Evolutionary conservation across 352 stramenopile genomes (phyloP), one percentile per base, ranked within the genome.

Genomic region (Globisporangium alternatum): DNA sequence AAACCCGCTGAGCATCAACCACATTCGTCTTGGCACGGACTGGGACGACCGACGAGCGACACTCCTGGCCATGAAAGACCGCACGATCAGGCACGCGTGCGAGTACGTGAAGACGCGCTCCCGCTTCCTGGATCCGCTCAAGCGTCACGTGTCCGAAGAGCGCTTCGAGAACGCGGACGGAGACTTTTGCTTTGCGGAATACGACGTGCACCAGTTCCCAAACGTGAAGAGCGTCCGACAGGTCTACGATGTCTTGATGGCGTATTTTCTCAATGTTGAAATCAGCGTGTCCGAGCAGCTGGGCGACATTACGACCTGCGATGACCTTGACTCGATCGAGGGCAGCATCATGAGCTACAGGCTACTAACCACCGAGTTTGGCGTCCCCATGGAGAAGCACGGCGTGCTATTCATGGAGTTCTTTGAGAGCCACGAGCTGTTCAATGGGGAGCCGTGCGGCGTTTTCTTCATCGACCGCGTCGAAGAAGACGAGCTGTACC

Each of bases 161-260:
- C 75, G 77, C 28, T 88, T 83, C 55, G 64, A 82, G 54, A 78
- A 70, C 21, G 71, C 76, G 9, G 33, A 33, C 8, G 77, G 75
- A 7, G 73, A 86, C 47, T 81, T 72, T 21, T 84, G 77, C 60
- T 77, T 64, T 8, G 64, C 78, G 19, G 70, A 73, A 22, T 86
- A 83, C 60, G 67, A 83, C 47, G 64, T 75, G 56, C 72, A 64
- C 2, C 75, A 69, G n/a, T 49, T 49, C 44, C n/a, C 44, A 28
- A 49, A 49, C 19, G 44, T 49, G 17, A 28, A 21, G 21, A 49
- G 44, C 44, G 44, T 49, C n/a, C n/a, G 12, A 25, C 44, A 49
- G 10, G 44, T 49, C 44, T 49, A 28, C 44, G 44, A 49, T 22
- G 44, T 7, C 15, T 4, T 49, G n/a, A 6, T 25, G 7, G 9